Conservation (phyloP, 257 asterid genomes). For the Dorcoceras hygrometricum region DNA sequence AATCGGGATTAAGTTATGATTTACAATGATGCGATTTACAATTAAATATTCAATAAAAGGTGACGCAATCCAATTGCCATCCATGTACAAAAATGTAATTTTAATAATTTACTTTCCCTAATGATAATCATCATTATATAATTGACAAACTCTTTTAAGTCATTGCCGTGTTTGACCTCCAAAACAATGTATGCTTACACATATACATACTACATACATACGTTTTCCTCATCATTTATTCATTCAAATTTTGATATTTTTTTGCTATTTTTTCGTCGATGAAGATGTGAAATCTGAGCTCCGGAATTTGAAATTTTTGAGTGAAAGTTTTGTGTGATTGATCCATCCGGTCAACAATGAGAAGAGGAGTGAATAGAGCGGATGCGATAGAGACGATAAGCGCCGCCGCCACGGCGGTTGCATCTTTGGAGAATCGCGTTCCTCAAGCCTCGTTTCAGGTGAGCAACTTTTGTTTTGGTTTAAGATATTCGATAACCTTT, state of each 20-base stretch:
- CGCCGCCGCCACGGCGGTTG: conserved; percentile 97
- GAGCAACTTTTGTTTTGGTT: conserved; percentile 1
- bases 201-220: conserved; percentile 23
- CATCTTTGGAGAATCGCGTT: conserved; percentile 58
- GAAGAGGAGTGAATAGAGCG: conserved; percentile 46
- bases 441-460: conserved; percentile 64
- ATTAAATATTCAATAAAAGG: too few relatives aligned
- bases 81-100: too few relatives aligned
- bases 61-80: too few relatives aligned
- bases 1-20: too few relatives aligned
- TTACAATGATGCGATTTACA: too few relatives aligned
- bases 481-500: background rate
- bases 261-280: conserved; percentile 12
- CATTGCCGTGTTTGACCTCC: conserved; percentile 87
- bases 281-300: conserved; percentile 14
- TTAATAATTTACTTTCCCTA: too few relatives aligned
- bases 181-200: conserved; percentile 28
- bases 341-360: conserved; percentile 37
- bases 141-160: conserved; percentile 34
- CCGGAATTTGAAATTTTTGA: background rate
- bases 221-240: conserved; percentile 21
- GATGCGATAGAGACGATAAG: conserved; percentile 66
- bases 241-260: background rate
- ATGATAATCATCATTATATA: conserved; percentile 29
- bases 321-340: conserved; percentile 26